A percentile compares a stretch with the other conserved stretches of the same genome.
phyloP scores from a whole-genome alignment of 2,329 filamentous ascomycete genomes.

The Aspergillus ochraceoroseus region DNA sequence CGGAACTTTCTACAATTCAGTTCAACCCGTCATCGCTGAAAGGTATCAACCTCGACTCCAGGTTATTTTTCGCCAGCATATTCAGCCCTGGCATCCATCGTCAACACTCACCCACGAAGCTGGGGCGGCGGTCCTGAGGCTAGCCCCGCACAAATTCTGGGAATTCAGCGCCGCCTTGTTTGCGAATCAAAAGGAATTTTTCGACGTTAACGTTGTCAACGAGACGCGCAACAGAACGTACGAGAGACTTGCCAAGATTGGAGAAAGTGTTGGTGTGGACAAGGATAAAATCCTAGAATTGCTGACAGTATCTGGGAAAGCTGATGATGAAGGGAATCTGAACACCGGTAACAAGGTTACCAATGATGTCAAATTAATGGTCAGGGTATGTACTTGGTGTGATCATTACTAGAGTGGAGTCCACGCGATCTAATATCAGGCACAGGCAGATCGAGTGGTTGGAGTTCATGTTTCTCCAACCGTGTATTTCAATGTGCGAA shows the following conservation, averaged over 20 bases:
- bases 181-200: slow-evolving; percentile 67
- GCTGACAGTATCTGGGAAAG: slow-evolving; percentile 64
- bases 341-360: slow-evolving; percentile 81
- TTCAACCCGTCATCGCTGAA: slow-evolving; percentile 59
- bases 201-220: slow-evolving; percentile 77
- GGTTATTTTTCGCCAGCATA: slow-evolving; percentile 82
- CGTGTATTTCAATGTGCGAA: slow-evolving; percentile 68
- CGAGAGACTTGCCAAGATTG: slow-evolving; percentile 69
- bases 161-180: slow-evolving; percentile 68
- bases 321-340: slow-evolving; percentile 60
- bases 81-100: slow-evolving; percentile 93
- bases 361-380: slow-evolving; percentile 74
- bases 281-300: slow-evolving; percentile 64
- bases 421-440: slow-evolving; percentile 18
- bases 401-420: slow-evolving; percentile 5
- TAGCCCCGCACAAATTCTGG: slow-evolving; percentile 71
- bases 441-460: slow-evolving; percentile 59
- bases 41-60: slow-evolving; percentile 60
- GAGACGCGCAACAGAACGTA: slow-evolving; percentile 85
- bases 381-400: slow-evolving; percentile 55
- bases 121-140: slow-evolving; percentile 68
- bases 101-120: slow-evolving; percentile 70
- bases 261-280: slow-evolving; percentile 60
- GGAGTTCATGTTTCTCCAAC: slow-evolving; percentile 90
- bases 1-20: slow-evolving; percentile 63